These are phyloP conservation scores for Tetrahymena elliotti DNA, from an alignment of 73 alveolate genomes.

Conservation along the genomic window DNA sequence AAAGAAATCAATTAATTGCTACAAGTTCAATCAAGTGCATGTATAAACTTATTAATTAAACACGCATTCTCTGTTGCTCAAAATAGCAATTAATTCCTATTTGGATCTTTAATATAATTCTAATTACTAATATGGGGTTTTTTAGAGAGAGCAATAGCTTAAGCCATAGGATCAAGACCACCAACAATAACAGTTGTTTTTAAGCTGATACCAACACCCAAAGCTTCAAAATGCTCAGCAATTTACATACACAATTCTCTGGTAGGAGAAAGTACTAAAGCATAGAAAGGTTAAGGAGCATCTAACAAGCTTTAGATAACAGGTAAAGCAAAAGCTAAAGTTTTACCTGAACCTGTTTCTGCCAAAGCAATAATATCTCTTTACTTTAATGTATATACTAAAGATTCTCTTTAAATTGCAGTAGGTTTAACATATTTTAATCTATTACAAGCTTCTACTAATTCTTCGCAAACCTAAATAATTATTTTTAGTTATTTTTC, in stretches of 20 bases:
- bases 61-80: neutral
- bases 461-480: constrained; percentile 70
- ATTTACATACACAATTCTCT: constrained; percentile 93
- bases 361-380: constrained; percentile 94
- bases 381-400: constrained; percentile 80
- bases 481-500: neutral
- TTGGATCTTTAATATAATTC: neutral
- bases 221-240: constrained; percentile 77
- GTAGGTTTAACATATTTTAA: constrained; percentile 82
- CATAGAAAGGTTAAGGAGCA: constrained; percentile 77
- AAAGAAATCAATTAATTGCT: neutral
- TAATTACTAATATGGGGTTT: constrained; percentile 88
- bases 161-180: constrained; percentile 90
- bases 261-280: constrained; percentile 91
- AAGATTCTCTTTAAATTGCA: constrained; percentile 74
- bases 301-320: constrained; percentile 71
- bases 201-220: constrained; percentile 84
- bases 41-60: neutral
- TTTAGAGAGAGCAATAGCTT: constrained; percentile 95
- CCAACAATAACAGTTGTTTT: constrained; percentile 93
- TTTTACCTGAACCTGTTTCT: constrained; percentile 96
- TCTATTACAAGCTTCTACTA: constrained; percentile 69
- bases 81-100: neutral
- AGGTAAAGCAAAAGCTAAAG: constrained; percentile 91
- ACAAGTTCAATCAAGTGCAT: neutral